Evolutionary conservation across 805 yeast genomes (phyloP).

Genomic region (Komagataella phaffii): DNA sequence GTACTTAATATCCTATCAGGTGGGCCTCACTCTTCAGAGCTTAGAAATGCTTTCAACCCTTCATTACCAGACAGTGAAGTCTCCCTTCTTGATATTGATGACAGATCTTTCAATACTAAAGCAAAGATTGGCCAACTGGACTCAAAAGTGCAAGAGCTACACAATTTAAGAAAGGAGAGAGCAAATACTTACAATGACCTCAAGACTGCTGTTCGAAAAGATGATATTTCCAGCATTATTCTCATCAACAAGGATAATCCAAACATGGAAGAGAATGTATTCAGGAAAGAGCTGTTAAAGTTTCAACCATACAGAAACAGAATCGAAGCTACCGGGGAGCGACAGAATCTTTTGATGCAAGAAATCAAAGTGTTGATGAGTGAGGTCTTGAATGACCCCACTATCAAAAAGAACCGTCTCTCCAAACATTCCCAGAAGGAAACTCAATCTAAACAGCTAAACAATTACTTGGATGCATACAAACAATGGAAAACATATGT

Average conservation of each 20-base stretch:
- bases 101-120: constrained; percentile 19
- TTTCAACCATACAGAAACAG: constrained; percentile 58
- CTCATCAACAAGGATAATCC: constrained; percentile 41
- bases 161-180: constrained; percentile 52
- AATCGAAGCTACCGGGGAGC: constrained; percentile 51
- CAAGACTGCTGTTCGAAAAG: constrained; percentile 58
- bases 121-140: constrained; percentile 36
- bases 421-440: constrained; percentile 26
- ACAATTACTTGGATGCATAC: constrained; percentile 32
- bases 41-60: constrained; percentile 17
- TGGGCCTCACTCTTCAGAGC: constrained; percentile 28
- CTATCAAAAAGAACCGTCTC: constrained; percentile 27
- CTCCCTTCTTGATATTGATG: constrained; percentile 56
- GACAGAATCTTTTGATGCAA: constrained; percentile 39
- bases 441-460: constrained; percentile 22
- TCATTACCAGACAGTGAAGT: constrained; percentile 14
- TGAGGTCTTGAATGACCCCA: constrained; percentile 29
- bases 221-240: constrained; percentile 71
- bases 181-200: constrained; percentile 45
- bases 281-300: constrained; percentile 63
- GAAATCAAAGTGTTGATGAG: constrained; percentile 29
- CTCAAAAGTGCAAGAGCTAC: constrained; percentile 44
- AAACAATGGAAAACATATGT: constrained; percentile 44
- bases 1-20: constrained; percentile 30
- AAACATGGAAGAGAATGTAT: constrained; percentile 32